Evolutionary conservation across 2,329 filamentous ascomycete genomes (phyloP).

Genomic region (Colletotrichum horii): DNA sequence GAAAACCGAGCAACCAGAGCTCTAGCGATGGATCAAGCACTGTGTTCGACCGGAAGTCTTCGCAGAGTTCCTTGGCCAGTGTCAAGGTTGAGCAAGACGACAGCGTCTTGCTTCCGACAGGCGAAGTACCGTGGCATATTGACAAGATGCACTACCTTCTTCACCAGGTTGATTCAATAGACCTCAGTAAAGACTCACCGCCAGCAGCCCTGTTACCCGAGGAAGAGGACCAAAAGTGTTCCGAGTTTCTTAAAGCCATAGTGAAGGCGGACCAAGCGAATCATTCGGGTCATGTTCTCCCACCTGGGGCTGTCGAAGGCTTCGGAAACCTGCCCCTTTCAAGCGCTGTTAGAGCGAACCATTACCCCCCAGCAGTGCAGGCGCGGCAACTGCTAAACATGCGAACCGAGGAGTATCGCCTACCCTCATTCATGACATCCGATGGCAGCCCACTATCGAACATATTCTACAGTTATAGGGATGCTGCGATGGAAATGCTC

Average conservation of each 20-base stretch:
- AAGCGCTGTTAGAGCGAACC: neutral
- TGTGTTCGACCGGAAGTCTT: neutral
- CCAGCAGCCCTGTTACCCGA: accelerated
- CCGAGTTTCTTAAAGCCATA: neutral
- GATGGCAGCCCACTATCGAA: slow-evolving; percentile 8
- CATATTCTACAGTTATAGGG: slow-evolving; percentile 11
- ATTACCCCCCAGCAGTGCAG: slow-evolving; percentile 1
- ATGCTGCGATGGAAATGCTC: slow-evolving; percentile 11
- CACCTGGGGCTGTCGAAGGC: slow-evolving; percentile 5
- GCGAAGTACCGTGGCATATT: neutral
- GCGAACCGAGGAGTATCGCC: slow-evolving; percentile 5
- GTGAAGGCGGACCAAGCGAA: neutral
- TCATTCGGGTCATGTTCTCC: neutral
- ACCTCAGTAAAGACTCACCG: neutral
- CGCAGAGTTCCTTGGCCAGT: neutral
- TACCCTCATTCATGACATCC: slow-evolving; percentile 5
- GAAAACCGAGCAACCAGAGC: neutral
- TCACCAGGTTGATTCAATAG: neutral
- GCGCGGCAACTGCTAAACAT: neutral
- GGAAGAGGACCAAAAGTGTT: neutral
- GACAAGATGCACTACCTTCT: slow-evolving; percentile 16
- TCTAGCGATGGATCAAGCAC: neutral
- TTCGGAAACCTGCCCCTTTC: slow-evolving; percentile 12
- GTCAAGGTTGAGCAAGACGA: neutral
- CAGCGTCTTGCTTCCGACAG: neutral